Conservation (phyloP, 768 basidiomycete species). For the Zangia roseola region DNA sequence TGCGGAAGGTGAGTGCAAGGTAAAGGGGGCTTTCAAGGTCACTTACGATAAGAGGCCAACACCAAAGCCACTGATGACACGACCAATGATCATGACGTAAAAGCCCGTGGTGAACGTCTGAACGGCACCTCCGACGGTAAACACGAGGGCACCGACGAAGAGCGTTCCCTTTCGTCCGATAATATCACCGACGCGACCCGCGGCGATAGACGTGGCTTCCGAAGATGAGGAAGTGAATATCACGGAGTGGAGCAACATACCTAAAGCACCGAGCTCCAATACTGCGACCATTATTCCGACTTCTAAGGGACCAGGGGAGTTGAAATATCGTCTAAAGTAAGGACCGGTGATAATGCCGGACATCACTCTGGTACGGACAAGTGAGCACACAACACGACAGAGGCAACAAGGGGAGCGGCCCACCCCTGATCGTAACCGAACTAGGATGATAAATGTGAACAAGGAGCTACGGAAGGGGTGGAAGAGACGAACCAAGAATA, state of each 20-base stretch:
- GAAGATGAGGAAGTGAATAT: not conserved
- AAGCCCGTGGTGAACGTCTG: conserved; percentile 84
- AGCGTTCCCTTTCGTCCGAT: conserved; percentile 86
- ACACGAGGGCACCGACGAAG: conserved; percentile 78
- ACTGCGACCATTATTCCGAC: conserved; percentile 97
- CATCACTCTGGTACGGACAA: conserved; percentile 60
- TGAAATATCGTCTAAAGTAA: conserved; percentile 79
- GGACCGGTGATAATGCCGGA: conserved; percentile 89
- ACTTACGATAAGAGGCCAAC: conserved; percentile 86
- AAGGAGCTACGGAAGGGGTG: not conserved
- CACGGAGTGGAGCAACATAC: conserved; percentile 41
- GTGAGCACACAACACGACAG: conserved; percentile 4
- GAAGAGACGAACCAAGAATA: conserved; percentile 65
- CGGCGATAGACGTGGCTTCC: conserved; percentile 83
- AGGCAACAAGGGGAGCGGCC: conserved; percentile 3
- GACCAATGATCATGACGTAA: conserved; percentile 76
- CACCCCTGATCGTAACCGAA: conserved; percentile 90
- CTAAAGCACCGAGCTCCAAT: conserved; percentile 87
- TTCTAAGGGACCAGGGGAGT: conserved; percentile 68
- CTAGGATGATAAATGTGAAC: conserved; percentile 33
- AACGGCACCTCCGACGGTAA: conserved; percentile 81
- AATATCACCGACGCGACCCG: conserved; percentile 83
- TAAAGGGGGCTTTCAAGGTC: not conserved
- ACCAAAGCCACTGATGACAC: conserved; percentile 83
- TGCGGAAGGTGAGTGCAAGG: conserved; percentile 4